Percentiles rank a stretch among this genome's conserved stretches.
Evolutionary conservation across 1,139 yeast species (phyloP).

Genomic region (Candida albicans): DNA sequence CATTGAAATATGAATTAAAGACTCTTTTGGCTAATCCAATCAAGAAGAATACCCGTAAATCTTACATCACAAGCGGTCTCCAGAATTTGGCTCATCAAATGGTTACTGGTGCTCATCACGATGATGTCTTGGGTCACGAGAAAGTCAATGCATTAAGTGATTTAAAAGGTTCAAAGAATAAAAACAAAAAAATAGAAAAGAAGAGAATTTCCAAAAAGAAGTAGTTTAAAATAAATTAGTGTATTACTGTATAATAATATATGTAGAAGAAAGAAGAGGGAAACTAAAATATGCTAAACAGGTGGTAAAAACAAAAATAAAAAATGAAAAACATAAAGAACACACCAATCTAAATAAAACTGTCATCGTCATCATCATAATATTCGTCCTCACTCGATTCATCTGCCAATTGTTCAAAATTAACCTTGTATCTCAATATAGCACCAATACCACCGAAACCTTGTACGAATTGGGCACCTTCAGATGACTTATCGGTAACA

Average conservation of each 20-base stretch:
- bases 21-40: conserved; percentile 58
- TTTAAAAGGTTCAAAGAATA: conserved; percentile 38
- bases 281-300: neutral
- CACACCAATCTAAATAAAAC: conserved; percentile 35
- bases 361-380: conserved; percentile 72
- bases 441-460: conserved; percentile 99
- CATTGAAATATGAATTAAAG: conserved; percentile 55
- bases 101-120: conserved; percentile 69
- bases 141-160: conserved; percentile 70
- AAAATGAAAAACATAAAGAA: neutral
- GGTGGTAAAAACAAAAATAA: neutral
- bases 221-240: conserved; percentile 2
- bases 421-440: conserved; percentile 89
- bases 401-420: conserved; percentile 90
- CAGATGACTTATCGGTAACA: conserved; percentile 93
- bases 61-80: conserved; percentile 83
- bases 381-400: conserved; percentile 87
- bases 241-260: conserved; percentile 2
- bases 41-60: conserved; percentile 66
- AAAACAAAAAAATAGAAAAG: conserved; percentile 17
- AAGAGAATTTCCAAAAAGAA: conserved; percentile 7
- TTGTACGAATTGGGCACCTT: conserved; percentile 96
- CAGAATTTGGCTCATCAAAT: conserved; percentile 83
- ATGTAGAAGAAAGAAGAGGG: conserved; percentile 1
- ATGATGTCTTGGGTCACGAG: conserved; percentile 68